Conservation (phyloP, 2,329 filamentous ascomycete genomes). For the Helicocarpus griseus region DNA sequence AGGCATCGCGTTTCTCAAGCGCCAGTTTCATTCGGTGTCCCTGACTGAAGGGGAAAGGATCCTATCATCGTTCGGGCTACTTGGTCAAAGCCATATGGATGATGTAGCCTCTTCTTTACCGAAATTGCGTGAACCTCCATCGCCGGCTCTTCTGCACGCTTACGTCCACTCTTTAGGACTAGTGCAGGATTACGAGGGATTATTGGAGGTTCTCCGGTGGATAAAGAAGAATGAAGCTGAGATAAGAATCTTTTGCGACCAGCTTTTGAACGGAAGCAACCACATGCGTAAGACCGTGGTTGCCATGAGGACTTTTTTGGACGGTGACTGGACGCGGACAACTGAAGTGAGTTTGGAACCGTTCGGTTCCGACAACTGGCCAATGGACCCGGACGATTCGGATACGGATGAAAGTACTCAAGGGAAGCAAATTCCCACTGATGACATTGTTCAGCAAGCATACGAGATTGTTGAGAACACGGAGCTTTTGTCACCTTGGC, state of each 20-base stretch:
- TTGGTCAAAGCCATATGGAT: not conserved
- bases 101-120: conserved; percentile 16
- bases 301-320: conserved; percentile 32
- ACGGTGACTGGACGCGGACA: conserved; percentile 21
- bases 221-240: conserved; percentile 27
- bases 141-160: conserved; percentile 30
- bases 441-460: conserved; percentile 25
- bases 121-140: conserved; percentile 26
- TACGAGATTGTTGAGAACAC: conserved; percentile 27
- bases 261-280: conserved; percentile 26
- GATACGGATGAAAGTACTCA: not conserved
- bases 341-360: not conserved
- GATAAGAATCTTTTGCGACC: conserved; percentile 26
- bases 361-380: too few species aligned
- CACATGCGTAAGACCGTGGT: conserved; percentile 32
- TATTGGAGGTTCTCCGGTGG: conserved; percentile 33
- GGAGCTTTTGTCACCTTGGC: conserved; percentile 25
- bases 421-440: conserved; percentile 15
- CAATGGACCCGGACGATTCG: not conserved
- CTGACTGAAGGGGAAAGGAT: conserved; percentile 15
- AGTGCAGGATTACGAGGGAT: conserved; percentile 29
- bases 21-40: conserved; percentile 27
- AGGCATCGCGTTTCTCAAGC: conserved; percentile 25
- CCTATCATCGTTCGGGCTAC: not conserved
- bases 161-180: conserved; percentile 34